Evolutionary conservation across 1,139 yeast genomes (phyloP), one percentile per base, ranked within the genome.

Genomic region (Martiniozyma asiatica): DNA sequence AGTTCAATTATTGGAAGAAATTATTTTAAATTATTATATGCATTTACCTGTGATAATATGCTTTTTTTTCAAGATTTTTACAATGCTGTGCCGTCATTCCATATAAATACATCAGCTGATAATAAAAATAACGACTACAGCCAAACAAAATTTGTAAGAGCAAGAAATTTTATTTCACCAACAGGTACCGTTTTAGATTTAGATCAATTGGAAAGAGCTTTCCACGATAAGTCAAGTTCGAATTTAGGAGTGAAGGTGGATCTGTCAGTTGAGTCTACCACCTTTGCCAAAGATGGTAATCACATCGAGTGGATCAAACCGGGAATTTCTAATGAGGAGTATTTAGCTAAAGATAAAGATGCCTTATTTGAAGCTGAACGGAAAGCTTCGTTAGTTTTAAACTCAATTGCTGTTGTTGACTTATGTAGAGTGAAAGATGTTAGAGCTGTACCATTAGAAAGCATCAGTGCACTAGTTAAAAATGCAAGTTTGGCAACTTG

Each of bases 331-430:
- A 41, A 41, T 1, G 53, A 56, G 1, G 66, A 67, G 3, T 73
- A 76, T 40, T 54, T 56, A 2, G 41, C 48, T n/a, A 47, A 57
- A 14, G 94, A 85, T 45, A 42, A 48, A 2, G 53, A 55, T 26
- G 92, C 93, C 0, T 44, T 70, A 14, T 59, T 61, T 24, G 92
- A 82, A 39, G 66, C 68, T 31, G 74, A 74, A 38, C 61, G 95
- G 34, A 63, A 77, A 31, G 56, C 73, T 0, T 61, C 64, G 18
- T 67, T 69, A 36, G 51, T 81, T 2, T 52, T 69, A 1, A 67
- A 67, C 30, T 67, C 94, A 0, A 67, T 68, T 20, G 75, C 76
- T 0, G 56, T 77, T 18, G 48, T 85, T 5, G 82, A 82, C 45
- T 44, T 85, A 32, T 53, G 68, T 13, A 61, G 64, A 13, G 63